Conservation (phyloP, 805 yeast species). For the Komagataella pastoris region DNA sequence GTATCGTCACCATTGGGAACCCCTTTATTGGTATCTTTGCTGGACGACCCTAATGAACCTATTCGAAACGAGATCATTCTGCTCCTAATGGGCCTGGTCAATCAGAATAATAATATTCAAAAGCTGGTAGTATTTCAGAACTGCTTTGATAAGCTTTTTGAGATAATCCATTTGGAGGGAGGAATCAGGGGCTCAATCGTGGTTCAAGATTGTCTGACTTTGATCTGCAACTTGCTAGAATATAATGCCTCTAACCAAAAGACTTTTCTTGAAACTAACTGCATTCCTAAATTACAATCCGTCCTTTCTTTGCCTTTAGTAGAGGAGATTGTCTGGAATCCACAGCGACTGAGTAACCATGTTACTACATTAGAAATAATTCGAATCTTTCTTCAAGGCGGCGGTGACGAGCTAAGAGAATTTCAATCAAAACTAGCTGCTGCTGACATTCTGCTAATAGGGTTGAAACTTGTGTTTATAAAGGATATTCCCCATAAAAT, state of each 20-base stretch:
- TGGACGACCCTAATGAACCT: constrained; percentile 66
- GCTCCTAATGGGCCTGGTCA: constrained; percentile 70
- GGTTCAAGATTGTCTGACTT: constrained; percentile 80
- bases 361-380: constrained; percentile 59
- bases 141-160: constrained; percentile 71
- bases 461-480: constrained; percentile 59
- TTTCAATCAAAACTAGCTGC: constrained; percentile 52
- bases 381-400: constrained; percentile 58
- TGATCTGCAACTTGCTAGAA: constrained; percentile 58
- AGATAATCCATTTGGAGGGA: constrained; percentile 77
- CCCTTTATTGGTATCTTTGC: constrained; percentile 50
- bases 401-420: constrained; percentile 43
- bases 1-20: constrained; percentile 68
- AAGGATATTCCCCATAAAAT: constrained; percentile 49
- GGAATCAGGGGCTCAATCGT: constrained; percentile 79
- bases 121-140: constrained; percentile 91
- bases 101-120: constrained; percentile 75
- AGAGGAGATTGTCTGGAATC: constrained; percentile 57
- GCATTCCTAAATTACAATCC: constrained; percentile 50
- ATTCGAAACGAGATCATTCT: constrained; percentile 80
- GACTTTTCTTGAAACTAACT: constrained; percentile 73
- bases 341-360: constrained; percentile 58
- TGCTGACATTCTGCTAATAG: constrained; percentile 51
- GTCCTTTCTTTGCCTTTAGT: constrained; percentile 51
- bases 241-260: constrained; percentile 88